phyloP scores from a whole-genome alignment of 306 rosid genomes.

The Leucaena leucocephala region DNA sequence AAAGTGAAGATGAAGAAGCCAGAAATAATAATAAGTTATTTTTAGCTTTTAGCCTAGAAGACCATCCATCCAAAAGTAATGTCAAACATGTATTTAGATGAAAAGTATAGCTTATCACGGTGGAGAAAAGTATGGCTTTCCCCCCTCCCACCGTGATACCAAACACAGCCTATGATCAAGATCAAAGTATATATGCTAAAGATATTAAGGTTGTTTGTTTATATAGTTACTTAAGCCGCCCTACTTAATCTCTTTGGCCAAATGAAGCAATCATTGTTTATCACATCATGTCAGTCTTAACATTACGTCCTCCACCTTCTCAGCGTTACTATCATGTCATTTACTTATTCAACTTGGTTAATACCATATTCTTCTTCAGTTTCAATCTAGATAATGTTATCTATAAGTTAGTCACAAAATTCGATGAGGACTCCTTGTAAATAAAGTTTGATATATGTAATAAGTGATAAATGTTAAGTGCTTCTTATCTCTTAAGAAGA shows the following conservation, averaged over 20 bases:
- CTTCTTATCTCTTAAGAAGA: not conserved
- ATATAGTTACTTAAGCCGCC: constrained; percentile 28
- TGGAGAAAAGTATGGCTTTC: too few relatives aligned
- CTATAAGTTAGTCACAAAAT: not conserved
- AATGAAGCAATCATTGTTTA: constrained; percentile 33
- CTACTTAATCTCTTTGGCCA: not conserved
- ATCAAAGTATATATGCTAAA: too few relatives aligned
- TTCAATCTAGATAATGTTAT: not conserved
- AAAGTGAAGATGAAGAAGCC: too few relatives aligned
- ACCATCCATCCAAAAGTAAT: too few relatives aligned
- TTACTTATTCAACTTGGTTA: not conserved
- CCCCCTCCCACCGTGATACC: too few relatives aligned
- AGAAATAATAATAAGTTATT: too few relatives aligned
- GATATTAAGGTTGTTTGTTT: not conserved
- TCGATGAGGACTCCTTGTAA: not conserved
- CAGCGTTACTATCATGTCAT: not conserved
- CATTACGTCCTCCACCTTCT: constrained; percentile 37
- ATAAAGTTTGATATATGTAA: not conserved
- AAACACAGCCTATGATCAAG: too few relatives aligned
- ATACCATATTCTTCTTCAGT: not conserved
- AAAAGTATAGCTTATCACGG: too few relatives aligned
- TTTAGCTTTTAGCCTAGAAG: too few relatives aligned
- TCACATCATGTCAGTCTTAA: not conserved
- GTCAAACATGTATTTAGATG: too few relatives aligned
- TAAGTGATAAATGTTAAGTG: not conserved